phyloP scores from a whole-genome alignment of 2,329 filamentous ascomycete species.

The Salinomyces thailandicus region DNA sequence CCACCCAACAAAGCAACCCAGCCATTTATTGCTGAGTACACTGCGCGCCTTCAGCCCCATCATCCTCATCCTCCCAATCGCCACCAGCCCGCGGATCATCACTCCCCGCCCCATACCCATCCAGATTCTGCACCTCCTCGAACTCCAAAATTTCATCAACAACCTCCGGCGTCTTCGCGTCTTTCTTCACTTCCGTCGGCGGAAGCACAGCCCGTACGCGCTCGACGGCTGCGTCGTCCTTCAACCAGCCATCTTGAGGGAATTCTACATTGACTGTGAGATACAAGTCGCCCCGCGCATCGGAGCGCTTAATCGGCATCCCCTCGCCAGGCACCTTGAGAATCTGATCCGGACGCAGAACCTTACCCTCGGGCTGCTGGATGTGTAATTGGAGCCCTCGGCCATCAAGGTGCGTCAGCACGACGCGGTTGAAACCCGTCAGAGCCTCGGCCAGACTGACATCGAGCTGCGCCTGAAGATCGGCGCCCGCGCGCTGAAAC shows the following conservation, averaged over 20 bases:
- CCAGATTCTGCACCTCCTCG: slow-evolving; percentile 70
- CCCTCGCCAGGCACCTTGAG: slow-evolving; percentile 82
- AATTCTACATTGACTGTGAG: slow-evolving; percentile 78
- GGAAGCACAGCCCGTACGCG: slow-evolving; percentile 69
- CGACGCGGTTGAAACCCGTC: slow-evolving; percentile 79
- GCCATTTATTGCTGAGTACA: slow-evolving; percentile 6
- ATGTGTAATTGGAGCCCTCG: slow-evolving; percentile 76
- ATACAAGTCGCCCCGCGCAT: slow-evolving; percentile 77
- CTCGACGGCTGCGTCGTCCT: slow-evolving; percentile 56
- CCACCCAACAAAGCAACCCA: no score
- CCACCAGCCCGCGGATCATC: slow-evolving; percentile 56
- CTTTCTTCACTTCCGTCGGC: slow-evolving; percentile 33
- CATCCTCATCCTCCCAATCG: slow-evolving; percentile 64
- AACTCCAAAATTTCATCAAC: slow-evolving; percentile 84
- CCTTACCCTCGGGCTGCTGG: slow-evolving; percentile 58
- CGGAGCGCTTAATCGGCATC: slow-evolving; percentile 85
- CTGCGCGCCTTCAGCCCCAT: slow-evolving; percentile 46
- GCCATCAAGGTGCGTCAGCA: slow-evolving; percentile 86
- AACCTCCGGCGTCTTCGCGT: slow-evolving; percentile 50
- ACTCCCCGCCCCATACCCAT: slow-evolving; percentile 67
- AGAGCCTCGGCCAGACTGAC: slow-evolving; percentile 77
- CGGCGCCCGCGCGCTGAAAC: slow-evolving; percentile 74
- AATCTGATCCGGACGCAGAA: slow-evolving; percentile 72
- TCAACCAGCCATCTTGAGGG: slow-evolving; percentile 75
- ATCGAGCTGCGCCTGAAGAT: slow-evolving; percentile 71